These are phyloP conservation scores for Phaeolepiota aurea DNA, from an alignment of 768 basidiomycete species.

Conservation along the genomic window DNA sequence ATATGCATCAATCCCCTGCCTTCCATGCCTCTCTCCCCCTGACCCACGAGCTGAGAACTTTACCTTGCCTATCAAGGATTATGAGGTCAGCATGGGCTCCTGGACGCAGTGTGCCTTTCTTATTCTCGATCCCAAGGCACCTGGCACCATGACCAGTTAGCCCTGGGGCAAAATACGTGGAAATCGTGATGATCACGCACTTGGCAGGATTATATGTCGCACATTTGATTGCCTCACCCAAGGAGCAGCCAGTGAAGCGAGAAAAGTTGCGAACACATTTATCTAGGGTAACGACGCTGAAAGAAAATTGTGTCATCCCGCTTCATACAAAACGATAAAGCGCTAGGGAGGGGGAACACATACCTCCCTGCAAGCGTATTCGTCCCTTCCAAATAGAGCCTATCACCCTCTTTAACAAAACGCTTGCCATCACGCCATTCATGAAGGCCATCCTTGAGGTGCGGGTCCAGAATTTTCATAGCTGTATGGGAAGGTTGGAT, in stretches of 20 bases:
- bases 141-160: slow-evolving; percentile 23
- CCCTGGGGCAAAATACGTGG: background rate
- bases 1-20: slow-evolving; percentile 13
- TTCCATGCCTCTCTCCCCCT: slow-evolving; percentile 70
- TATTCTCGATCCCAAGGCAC: slow-evolving; percentile 70
- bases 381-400: slow-evolving; percentile 77
- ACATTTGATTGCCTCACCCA: slow-evolving; percentile 79
- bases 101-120: slow-evolving; percentile 71
- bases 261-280: slow-evolving; percentile 83
- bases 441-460: slow-evolving; percentile 75
- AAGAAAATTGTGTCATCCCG: slow-evolving; percentile 2
- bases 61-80: slow-evolving; percentile 61
- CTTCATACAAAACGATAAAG: background rate
- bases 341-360: slow-evolving; percentile 12
- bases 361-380: slow-evolving; percentile 85
- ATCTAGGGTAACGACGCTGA: slow-evolving; percentile 73
- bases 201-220: slow-evolving; percentile 82
- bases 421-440: slow-evolving; percentile 82
- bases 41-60: slow-evolving; percentile 69
- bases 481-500: too few relatives aligned
- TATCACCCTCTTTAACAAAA: slow-evolving; percentile 75
- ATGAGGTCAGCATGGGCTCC: slow-evolving; percentile 87
- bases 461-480: slow-evolving; percentile 81
- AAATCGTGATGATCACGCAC: slow-evolving; percentile 23
- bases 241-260: slow-evolving; percentile 73